Evolutionary conservation across 164 flowering plant species (phyloP), one percentile per base, ranked within the genome.

Genomic region (Taxillus chinensis): DNA sequence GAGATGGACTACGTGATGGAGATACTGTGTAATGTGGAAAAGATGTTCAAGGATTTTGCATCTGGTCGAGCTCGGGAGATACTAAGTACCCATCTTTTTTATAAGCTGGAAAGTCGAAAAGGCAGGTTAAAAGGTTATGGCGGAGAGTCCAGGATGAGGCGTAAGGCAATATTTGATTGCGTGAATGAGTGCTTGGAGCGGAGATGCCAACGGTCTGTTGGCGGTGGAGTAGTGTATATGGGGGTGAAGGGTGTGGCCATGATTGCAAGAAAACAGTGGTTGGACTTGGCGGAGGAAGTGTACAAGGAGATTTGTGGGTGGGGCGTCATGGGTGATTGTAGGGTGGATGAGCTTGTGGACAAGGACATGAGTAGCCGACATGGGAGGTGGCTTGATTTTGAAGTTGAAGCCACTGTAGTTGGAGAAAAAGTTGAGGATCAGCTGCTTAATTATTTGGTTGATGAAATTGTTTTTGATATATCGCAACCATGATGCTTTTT

Each of bases 271-370:
- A 85, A 82, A 43, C 87, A 78, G 11, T 57, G 78, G 71, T 70
- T 93, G 65, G 27, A 27, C 27, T 27, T 27, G 27, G 89, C 85
- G 6, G 86, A 82, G 60, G 89, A 91, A 70, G 79, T 91, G 60
- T 81, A 70, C 61, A 84, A 74, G 75, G 97, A 90, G 64, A 81
- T 91, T 7, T 70, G 76, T 8, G 77, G 74, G 41, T 89, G 83
- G 87, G 74, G 77, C 75, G 73, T 73, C 43, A 75, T 82, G 87
- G 82, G 76, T 50, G 79, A 91, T 41, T 81, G 75, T 58, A 85
- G 83, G 90, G 88, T 91, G 57, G 99, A 95, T 73, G 96, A 89
- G 65, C 86, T 95, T 53, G 86, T 95, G 2, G 90, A 91, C 63
- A 83, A 78, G 77, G 99, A 95, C 68, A 89, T 95, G 99, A 89